Base-by-base conservation (phyloP, 1,284 basidiomycete genomes). In the Irpex sp. region DNA sequence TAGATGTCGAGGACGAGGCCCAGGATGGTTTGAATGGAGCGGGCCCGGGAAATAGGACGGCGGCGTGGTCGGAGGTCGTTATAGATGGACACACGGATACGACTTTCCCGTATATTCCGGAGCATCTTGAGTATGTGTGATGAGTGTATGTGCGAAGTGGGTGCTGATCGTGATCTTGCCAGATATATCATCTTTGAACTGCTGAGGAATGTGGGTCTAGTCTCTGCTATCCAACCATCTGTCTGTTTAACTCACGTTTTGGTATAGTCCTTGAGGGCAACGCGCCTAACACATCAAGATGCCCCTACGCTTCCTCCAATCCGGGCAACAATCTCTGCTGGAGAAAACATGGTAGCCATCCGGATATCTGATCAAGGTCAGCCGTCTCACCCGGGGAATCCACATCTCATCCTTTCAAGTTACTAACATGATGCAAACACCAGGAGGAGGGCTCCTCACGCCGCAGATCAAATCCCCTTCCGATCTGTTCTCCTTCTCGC, bases 111-210 rank as follows among this genome's bases (percentile, higher is more conserved):
- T 96, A 95, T 71, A 93, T 96, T 64, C 82, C 85, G 45, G 93
- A 95, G 71, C 94, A 96, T 73, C 78, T 96, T 56, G 94, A 93
- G 86, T 90, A 66, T 70, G 83, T 73, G 35, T 33, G 14, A 56
- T 16, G 8, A 52, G 49, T 21, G 60, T 28, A n/a, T 58, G 53
- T 16, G 12, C 39, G 45, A n/a, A 6, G 47, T 9, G 19, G 47
- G 53, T 3, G n/a, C 21, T 59, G 12, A 57, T 56, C 10, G 33
- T 63, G 4, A 45, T 23, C 16, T 57, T 47, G 19, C 10, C 63
- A 91, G 89, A 71, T 96, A 95, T 71, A 91, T 96, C 62, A 74
- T 95, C 12, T 95, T 96, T 67, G 93, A 96, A 70, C 73, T 96
- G 23, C 69, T 96, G 67, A 95, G 95, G 73, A 94, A 95, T 70